Evolutionary conservation across 2,329 filamentous ascomycete genomes (phyloP), one percentile per base, ranked within the genome.

Genomic region (Fusarium acutatum): DNA sequence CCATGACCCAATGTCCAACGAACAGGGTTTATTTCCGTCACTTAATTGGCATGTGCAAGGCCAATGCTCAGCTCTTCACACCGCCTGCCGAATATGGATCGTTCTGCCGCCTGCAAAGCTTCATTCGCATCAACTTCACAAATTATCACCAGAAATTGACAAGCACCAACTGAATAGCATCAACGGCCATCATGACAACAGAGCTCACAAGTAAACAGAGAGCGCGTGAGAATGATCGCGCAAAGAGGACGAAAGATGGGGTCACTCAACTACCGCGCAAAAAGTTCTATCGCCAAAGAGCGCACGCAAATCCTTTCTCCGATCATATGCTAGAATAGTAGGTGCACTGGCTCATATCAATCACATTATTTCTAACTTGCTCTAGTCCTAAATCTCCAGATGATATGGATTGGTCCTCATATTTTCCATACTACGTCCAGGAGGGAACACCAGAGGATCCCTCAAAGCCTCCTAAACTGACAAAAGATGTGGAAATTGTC

Each of bases 301-400:
- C 96, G 41, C 96, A 99, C 84, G 96, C 96, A 72, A 99, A 99
- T 85, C 95, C 96, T 12, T 99, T 99, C 84, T 98, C 96, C 6
- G 96, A 99, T 79, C 96, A 99, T 85, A 86, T 90, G 65, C 86
- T 99, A 80, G 88, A 88, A 78, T 99, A 99, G 96, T 97, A 89
- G 35, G 75, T 69, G 64, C 41, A 20, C 46, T 67, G 40, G 47
- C 61, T 47, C 37, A 49, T 61, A 43, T 56, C 38, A 58, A 56
- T 28, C 52, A 9, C 18, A 12, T 49, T n/a, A 3, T 47, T 24
- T 64, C 73, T 78, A 64, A 77, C 69, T 28, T 43, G 18, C 22
- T 24, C 24, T 56, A 98, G 96, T 80, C 96, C 96, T 14, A 85
- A 88, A 60, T 92, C 88, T 64, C 96, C 96, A 7, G 88, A 88